These are phyloP conservation scores for Canariomyces notabilis DNA, from an alignment of 2,329 filamentous ascomycete species.

Conservation along the genomic window DNA sequence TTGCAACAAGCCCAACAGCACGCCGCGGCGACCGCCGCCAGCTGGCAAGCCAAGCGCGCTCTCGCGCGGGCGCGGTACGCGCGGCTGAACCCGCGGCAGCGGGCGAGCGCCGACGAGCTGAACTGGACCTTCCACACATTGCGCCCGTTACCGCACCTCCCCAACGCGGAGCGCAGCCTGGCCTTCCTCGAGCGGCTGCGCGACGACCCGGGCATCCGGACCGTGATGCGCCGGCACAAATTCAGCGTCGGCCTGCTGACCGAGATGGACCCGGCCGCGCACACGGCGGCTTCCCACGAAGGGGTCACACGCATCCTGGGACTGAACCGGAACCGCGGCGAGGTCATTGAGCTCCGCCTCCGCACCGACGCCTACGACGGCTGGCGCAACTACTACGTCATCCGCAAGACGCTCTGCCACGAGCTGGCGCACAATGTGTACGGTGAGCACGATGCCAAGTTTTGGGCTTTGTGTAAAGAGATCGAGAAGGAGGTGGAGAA, in stretches of 20 bases:
- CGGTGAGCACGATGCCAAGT: constrained; percentile 75
- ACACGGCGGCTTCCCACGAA: constrained; percentile 69
- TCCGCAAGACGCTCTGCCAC: constrained; percentile 88
- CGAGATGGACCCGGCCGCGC: constrained; percentile 86
- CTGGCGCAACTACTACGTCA: constrained; percentile 86
- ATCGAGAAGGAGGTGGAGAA: constrained; percentile 82
- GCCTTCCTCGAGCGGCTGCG: constrained; percentile 70
- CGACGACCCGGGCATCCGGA: constrained; percentile 78
- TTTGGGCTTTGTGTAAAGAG: constrained; percentile 83
- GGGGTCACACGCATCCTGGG: constrained; percentile 72
- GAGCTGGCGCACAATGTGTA: constrained; percentile 92
- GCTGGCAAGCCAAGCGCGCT: constrained; percentile 13
- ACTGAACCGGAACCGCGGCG: constrained; percentile 79
- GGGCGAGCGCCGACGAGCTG: constrained; percentile 42
- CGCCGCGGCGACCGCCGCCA: constrained; percentile 10
- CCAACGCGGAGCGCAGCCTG: constrained; percentile 65
- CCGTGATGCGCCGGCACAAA: constrained; percentile 76
- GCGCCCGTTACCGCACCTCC: constrained; percentile 70
- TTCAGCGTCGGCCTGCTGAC: constrained; percentile 83
- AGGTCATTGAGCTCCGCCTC: constrained; percentile 84
- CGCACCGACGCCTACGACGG: constrained; percentile 94
- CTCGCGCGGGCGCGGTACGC: constrained; percentile 26
- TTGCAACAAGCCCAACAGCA: constrained; percentile 21
- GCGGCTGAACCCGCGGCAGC: constrained; percentile 8
- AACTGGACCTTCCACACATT: constrained; percentile 79